Evolutionary conservation across 352 stramenopile genomes (phyloP).

Genomic region (Phytopythium litorale): DNA sequence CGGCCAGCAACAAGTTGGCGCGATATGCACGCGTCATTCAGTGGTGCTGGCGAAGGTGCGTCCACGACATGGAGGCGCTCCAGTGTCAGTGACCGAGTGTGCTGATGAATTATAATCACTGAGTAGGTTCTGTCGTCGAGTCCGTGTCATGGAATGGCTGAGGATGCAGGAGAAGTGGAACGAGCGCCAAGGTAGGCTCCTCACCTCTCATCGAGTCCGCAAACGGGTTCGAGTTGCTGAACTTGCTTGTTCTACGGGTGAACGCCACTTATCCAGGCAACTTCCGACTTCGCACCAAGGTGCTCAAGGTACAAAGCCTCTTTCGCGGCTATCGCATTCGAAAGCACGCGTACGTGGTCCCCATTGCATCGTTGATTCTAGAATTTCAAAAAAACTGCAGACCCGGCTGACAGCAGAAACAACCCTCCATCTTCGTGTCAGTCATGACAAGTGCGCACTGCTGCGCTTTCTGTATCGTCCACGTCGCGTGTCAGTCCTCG

Average conservation of each 20-base stretch:
- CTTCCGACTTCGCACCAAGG: conserved; percentile 25
- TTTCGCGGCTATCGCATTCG: conserved; percentile 36
- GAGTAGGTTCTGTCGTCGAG: neutral
- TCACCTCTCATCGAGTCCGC: neutral
- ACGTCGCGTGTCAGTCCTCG: conserved; percentile 18
- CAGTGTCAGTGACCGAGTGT: neutral
- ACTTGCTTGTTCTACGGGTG: neutral
- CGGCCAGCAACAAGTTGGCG: neutral
- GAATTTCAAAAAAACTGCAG: too few species aligned
- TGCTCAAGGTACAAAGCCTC: conserved; percentile 36
- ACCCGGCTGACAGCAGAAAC: neutral
- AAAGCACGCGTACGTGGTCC: conserved; percentile 18
- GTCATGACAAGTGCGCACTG: conserved; percentile 9
- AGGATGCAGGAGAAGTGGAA: neutral
- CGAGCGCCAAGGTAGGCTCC: neutral
- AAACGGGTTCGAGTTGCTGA: neutral
- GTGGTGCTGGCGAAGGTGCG: conserved; percentile 13
- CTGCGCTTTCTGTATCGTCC: conserved; percentile 7
- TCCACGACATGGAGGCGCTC: neutral
- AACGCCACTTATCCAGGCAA: conserved; percentile 3
- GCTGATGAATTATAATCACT: neutral
- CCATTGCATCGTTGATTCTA: neutral
- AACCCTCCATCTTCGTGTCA: neutral
- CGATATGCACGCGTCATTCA: conserved; percentile 15
- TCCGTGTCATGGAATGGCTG: neutral